Percentiles rank a stretch among this genome's conserved stretches.
Conservation (phyloP, 148 eudicot species). For the Fagopyrum esculentum region DNA sequence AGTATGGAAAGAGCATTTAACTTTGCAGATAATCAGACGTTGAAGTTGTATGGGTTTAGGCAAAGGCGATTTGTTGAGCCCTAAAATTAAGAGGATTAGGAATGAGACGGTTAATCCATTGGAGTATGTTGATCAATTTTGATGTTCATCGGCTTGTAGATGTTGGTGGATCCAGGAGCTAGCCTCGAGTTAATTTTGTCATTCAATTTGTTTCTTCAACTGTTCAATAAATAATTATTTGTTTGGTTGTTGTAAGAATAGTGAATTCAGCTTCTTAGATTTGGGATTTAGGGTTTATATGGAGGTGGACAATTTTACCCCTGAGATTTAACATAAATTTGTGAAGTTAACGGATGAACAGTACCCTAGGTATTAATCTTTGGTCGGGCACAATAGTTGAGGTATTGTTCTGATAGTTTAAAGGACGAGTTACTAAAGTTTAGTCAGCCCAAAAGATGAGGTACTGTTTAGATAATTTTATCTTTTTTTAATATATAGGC, state of each 20-base stretch:
- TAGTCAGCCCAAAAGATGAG: too few relatives aligned
- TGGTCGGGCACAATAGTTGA: too few relatives aligned
- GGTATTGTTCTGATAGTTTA: too few relatives aligned
- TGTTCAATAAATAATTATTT: neutral
- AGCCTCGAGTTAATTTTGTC: neutral
- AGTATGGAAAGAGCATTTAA: constrained; percentile 93
- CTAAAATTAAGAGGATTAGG: constrained; percentile 70
- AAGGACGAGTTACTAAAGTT: too few relatives aligned
- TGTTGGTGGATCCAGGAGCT: constrained; percentile 13
- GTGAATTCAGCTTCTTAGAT: neutral
- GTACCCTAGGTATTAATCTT: too few relatives aligned
- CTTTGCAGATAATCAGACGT: constrained; percentile 85
- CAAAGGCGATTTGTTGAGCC: constrained; percentile 73
- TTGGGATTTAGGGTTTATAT: neutral
- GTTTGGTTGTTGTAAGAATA: neutral
- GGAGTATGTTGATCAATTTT: constrained; percentile 43
- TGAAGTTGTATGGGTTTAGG: constrained; percentile 76
- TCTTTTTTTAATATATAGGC: too few relatives aligned
- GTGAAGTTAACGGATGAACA: too few relatives aligned
- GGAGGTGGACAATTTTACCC: too few relatives aligned
- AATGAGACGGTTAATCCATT: constrained; percentile 60
- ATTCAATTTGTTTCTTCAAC: neutral
- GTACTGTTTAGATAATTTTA: too few relatives aligned
- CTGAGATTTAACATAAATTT: too few relatives aligned
- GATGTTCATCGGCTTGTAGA: constrained; percentile 33